Percentiles rank a stretch among this genome's conserved stretches.
Evolutionary conservation across 1,284 basidiomycete species (phyloP).

Genomic region (Erythrobasidium hasegawianum): DNA sequence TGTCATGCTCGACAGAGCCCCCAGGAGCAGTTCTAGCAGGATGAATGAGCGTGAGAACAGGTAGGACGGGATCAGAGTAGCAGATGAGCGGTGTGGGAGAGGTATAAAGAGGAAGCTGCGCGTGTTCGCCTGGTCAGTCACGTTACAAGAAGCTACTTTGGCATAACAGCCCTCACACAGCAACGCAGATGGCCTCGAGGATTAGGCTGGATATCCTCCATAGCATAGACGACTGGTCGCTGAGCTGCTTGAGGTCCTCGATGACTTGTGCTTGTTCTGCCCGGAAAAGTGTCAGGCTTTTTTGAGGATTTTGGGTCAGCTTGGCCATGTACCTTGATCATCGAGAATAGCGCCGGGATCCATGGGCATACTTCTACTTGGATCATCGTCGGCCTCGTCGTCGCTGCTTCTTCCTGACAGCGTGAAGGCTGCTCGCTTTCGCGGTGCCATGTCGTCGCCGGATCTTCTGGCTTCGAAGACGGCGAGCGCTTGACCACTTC

Average conservation of each 20-base stretch:
- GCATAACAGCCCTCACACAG: constrained; percentile 7
- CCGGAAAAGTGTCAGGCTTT: neutral
- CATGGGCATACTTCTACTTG: neutral
- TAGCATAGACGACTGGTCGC: constrained; percentile 23
- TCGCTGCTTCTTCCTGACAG: neutral
- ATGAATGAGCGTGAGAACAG: constrained; percentile 21
- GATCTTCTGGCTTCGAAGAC: too few relatives aligned
- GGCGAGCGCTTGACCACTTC: too few relatives aligned
- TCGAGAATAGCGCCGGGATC: constrained; percentile 2
- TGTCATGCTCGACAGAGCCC: constrained; percentile 12
- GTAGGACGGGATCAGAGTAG: neutral
- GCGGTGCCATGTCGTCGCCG: neutral
- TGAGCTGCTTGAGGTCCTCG: constrained; percentile 8
- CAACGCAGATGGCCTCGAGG: constrained; percentile 15
- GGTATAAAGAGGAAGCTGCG: constrained; percentile 18
- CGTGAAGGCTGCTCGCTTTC: neutral
- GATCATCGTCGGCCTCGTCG: neutral
- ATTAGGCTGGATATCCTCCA: constrained; percentile 25
- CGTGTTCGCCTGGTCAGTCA: neutral
- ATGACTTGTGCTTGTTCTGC: constrained; percentile 29
- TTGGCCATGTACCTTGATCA: constrained; percentile 21
- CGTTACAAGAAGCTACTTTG: neutral
- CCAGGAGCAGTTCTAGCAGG: constrained; percentile 22
- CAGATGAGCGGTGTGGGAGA: constrained; percentile 1
- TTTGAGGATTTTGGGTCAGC: neutral